phyloP scores from a whole-genome alignment of 2,329 filamentous ascomycete species.

The Fusarium hostae region DNA sequence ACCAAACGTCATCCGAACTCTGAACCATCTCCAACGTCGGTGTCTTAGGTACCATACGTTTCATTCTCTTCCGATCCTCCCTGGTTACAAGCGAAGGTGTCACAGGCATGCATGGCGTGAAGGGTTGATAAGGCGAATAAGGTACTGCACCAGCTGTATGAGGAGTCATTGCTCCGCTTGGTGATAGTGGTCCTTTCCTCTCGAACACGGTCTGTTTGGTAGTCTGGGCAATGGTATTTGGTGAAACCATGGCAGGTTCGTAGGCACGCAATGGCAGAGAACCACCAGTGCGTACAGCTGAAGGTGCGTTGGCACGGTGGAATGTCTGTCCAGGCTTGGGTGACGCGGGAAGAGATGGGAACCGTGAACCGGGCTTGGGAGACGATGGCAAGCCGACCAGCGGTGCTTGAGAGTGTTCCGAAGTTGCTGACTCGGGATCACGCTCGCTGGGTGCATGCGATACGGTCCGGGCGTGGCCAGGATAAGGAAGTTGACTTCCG shows the following conservation, averaged over 20 bases:
- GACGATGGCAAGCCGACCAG: slow-evolving; percentile 63
- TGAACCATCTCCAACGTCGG: slow-evolving; percentile 71
- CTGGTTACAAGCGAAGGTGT: slow-evolving; percentile 79
- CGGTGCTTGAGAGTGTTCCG: slow-evolving; percentile 61
- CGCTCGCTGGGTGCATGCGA: slow-evolving; percentile 55
- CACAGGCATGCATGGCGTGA: slow-evolving; percentile 78
- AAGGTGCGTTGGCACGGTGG: slow-evolving; percentile 60
- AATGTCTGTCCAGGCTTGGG: slow-evolving; percentile 64
- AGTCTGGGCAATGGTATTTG: slow-evolving; percentile 57
- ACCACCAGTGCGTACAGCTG: slow-evolving; percentile 67
- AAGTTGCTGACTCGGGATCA: slow-evolving; percentile 64
- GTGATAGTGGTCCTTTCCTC: slow-evolving; percentile 64
- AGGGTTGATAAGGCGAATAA: slow-evolving; percentile 84
- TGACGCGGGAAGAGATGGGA: slow-evolving; percentile 58
- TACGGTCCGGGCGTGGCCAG: slow-evolving; percentile 51
- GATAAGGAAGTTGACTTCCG: slow-evolving; percentile 52
- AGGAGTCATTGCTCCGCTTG: slow-evolving; percentile 69
- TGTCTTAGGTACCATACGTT: slow-evolving; percentile 71
- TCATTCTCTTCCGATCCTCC: slow-evolving; percentile 76
- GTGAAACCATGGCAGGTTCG: slow-evolving; percentile 65
- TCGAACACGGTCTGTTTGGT: slow-evolving; percentile 75
- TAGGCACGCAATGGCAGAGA: slow-evolving; percentile 70
- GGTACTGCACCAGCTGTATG: slow-evolving; percentile 71
- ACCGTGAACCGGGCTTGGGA: slow-evolving; percentile 50
- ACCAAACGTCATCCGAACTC: slow-evolving; percentile 74